Base-by-base conservation (phyloP, 805 yeast genomes). In the Hanseniaspora thailandica region DNA sequence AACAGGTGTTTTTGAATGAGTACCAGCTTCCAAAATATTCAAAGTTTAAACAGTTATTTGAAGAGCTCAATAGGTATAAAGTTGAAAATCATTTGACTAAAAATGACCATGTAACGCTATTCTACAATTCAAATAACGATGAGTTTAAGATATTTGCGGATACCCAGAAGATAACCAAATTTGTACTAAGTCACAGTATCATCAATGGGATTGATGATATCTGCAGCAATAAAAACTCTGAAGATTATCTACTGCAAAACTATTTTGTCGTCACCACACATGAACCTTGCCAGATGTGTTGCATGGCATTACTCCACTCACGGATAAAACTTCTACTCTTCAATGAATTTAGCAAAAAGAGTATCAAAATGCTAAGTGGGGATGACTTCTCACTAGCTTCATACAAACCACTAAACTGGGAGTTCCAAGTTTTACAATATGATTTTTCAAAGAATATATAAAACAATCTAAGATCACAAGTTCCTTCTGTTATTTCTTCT, bases 251-350 rank as follows among this genome's bases (percentile, higher is more conserved):
- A 2, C 89, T 97, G 63, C 76, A 82, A 34, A 77, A 81, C 52
- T 74, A 80, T 58, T 81, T 85, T 56, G 87, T 93, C 0, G 87
- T 84, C 62, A 84, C 94, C 1, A 84, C 96, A 0, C 95, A 88
- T 63, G 98, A 93, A 65, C 98, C 98, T 0, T 93, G 98, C 62
- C 77, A 86, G 0, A 93, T 90, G 97, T 93, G 98, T 62, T 70
- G 86, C 6, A 93, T 93, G 98, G 97, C 97, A 0, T 71, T 93
- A 39, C 81, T 89, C 10, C 98, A 93, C 64, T 90, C 97, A 1
- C 72, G 98, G 47, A 76, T 93, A 0, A 75, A 79, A 15, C 71
- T 87, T 50, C 68, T 90, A 33, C 69, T 85, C 0, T 90, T 81
- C 66, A 58, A 84, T 17, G 68, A 69, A 38, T 38, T 10, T 8